phyloP scores from a whole-genome alignment of 2,329 filamentous ascomycete species.

The Fusarium palustre region DNA sequence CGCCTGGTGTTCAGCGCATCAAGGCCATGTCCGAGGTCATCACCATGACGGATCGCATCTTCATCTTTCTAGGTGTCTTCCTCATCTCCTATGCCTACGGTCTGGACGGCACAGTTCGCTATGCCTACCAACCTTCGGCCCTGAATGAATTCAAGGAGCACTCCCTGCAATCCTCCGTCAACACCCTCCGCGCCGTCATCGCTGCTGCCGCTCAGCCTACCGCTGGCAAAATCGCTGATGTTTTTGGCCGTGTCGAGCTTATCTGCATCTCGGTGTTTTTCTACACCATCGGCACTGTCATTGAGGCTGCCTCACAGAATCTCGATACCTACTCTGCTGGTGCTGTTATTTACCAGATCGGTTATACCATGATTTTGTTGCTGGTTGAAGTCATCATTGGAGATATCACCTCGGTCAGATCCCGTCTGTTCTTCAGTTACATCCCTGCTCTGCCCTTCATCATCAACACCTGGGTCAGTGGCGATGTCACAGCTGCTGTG shows the following conservation, averaged over 20 bases:
- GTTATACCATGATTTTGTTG: slow-evolving; percentile 71
- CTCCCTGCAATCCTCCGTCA: slow-evolving; percentile 68
- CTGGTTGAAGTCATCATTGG: slow-evolving; percentile 73
- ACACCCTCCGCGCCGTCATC: slow-evolving; percentile 69
- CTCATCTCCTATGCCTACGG: slow-evolving; percentile 73
- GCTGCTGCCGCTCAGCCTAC: slow-evolving; percentile 70
- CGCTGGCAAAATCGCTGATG: slow-evolving; percentile 70
- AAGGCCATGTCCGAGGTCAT: slow-evolving; percentile 67
- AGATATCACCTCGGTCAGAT: slow-evolving; percentile 71
- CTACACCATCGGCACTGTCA: slow-evolving; percentile 67
- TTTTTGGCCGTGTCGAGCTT: slow-evolving; percentile 71
- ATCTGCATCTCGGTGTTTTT: slow-evolving; percentile 70
- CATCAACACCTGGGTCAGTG: slow-evolving; percentile 74
- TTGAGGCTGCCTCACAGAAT: slow-evolving; percentile 64
- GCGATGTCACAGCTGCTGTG: slow-evolving; percentile 65
- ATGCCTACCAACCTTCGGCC: slow-evolving; percentile 67
- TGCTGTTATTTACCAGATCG: slow-evolving; percentile 71
- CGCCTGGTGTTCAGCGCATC: slow-evolving; percentile 69
- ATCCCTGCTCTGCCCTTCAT: slow-evolving; percentile 70
- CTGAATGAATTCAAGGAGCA: slow-evolving; percentile 63
- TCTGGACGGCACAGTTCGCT: slow-evolving; percentile 68
- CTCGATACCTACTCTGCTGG: slow-evolving; percentile 67
- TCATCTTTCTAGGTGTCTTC: slow-evolving; percentile 71
- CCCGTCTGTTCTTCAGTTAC: slow-evolving; percentile 73
- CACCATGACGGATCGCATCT: slow-evolving; percentile 62